phyloP scores from a whole-genome alignment of 768 basidiomycete genomes.

The Panaeolus cyanescens region DNA sequence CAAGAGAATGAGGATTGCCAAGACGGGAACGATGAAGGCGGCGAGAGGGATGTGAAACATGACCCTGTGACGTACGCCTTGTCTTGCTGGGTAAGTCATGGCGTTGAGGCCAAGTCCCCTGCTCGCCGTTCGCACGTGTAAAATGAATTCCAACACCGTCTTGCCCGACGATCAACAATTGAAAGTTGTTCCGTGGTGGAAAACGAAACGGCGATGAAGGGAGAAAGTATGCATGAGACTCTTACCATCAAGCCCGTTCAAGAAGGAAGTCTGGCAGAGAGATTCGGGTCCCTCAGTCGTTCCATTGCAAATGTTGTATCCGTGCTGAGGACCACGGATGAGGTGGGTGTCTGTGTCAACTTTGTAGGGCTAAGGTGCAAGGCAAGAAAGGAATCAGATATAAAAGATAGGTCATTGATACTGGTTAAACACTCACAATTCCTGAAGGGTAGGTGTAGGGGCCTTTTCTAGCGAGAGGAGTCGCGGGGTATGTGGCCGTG shows the following conservation, averaged over 20 bases:
- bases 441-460: constrained; percentile 39
- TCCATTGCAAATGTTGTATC: constrained; percentile 70
- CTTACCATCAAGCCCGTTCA: constrained; percentile 47
- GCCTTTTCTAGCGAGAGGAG: constrained; percentile 42
- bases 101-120: too few species aligned
- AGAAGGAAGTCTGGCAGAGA: constrained; percentile 60
- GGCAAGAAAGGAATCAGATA: background rate
- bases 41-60: background rate
- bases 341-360: constrained; percentile 41
- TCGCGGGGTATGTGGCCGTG: constrained; percentile 36
- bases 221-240: background rate
- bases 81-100: too few species aligned
- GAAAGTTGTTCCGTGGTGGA: too few species aligned
- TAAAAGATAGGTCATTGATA: background rate
- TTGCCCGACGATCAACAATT: too few species aligned
- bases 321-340: constrained; percentile 62
- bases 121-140: too few species aligned
- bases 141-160: too few species aligned
- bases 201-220: too few species aligned
- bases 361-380: constrained; percentile 25
- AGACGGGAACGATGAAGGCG: background rate
- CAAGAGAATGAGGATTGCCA: background rate
- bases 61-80: background rate
- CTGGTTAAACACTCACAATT: constrained; percentile 33
- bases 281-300: constrained; percentile 65